Conservation (phyloP, 1,284 basidiomycete species). For the Sporisorium sorghi region DNA sequence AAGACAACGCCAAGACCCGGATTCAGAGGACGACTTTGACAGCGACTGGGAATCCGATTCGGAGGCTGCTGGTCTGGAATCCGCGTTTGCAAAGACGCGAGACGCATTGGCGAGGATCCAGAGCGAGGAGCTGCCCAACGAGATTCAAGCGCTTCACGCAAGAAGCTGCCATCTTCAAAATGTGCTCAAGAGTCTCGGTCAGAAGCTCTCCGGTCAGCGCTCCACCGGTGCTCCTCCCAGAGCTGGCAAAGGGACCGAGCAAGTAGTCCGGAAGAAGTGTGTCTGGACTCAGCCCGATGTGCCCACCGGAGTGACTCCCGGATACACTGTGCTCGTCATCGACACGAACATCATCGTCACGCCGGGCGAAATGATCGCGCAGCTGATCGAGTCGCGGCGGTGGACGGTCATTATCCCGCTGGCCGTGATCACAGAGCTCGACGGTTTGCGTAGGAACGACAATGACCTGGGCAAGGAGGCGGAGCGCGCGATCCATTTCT, state of each 20-base stretch:
- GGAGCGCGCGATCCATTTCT: slow-evolving; percentile 78
- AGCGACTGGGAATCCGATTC: slow-evolving; percentile 33
- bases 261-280: slow-evolving; percentile 58
- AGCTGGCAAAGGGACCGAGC: slow-evolving; percentile 22
- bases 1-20: slow-evolving; percentile 47
- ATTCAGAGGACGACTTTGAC: slow-evolving; percentile 45
- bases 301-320: slow-evolving; percentile 75
- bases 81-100: neutral
- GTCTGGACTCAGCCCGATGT: slow-evolving; percentile 16
- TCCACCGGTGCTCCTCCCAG: slow-evolving; percentile 5
- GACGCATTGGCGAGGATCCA: slow-evolving; percentile 5
- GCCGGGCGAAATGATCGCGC: slow-evolving; percentile 61
- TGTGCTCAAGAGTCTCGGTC: slow-evolving; percentile 25
- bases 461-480: slow-evolving; percentile 77
- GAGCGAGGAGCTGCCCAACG: slow-evolving; percentile 18
- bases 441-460: slow-evolving; percentile 81
- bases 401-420: slow-evolving; percentile 90
- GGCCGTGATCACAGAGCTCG: slow-evolving; percentile 90
- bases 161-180: slow-evolving; percentile 33
- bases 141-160: slow-evolving; percentile 75
- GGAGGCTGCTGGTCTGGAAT: neutral
- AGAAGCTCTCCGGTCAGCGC: slow-evolving; percentile 63
- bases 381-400: slow-evolving; percentile 80
- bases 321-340: slow-evolving; percentile 89
- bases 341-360: slow-evolving; percentile 90